Evolutionary conservation across 306 rosid species (phyloP).

Genomic region (Prunus armeniaca): DNA sequence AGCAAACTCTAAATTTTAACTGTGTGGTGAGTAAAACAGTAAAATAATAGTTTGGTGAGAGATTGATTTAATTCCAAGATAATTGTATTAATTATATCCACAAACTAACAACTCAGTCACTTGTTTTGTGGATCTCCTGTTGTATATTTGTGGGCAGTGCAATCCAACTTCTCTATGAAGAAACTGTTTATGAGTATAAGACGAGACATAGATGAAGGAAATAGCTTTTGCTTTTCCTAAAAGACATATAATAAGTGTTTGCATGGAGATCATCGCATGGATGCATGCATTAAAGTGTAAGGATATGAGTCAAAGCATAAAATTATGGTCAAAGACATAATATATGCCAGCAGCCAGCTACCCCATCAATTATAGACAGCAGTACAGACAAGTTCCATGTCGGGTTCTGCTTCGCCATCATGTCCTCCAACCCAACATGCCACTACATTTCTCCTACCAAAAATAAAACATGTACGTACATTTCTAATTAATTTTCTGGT

Average conservation of each 20-base stretch:
- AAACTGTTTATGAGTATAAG: constrained; percentile 16
- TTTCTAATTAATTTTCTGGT: background rate
- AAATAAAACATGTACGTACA: background rate
- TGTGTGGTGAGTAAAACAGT: too few species aligned
- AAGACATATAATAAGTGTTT: background rate
- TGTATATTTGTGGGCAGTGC: too few species aligned
- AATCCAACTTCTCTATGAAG: too few species aligned
- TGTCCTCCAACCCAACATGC: constrained; percentile 15
- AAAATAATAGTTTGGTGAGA: too few species aligned
- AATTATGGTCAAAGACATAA: constrained; percentile 36
- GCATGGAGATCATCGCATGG: constrained; percentile 12
- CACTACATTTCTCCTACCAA: background rate
- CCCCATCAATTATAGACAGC: constrained; percentile 13
- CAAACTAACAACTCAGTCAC: too few species aligned
- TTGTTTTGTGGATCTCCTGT: too few species aligned
- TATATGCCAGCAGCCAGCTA: constrained; percentile 23
- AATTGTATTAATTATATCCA: too few species aligned
- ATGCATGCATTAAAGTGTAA: constrained; percentile 15
- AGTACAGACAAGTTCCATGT: constrained; percentile 32
- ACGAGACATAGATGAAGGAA: constrained; percentile 15
- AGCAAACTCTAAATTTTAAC: too few species aligned
- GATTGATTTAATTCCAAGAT: too few species aligned
- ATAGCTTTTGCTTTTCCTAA: constrained; percentile 9
- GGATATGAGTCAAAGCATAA: constrained; percentile 25
- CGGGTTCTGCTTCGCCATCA: constrained; percentile 25